A percentile compares a stretch with the other conserved stretches of the same genome.
Evolutionary conservation across 2,329 filamentous ascomycete species (phyloP).

Genomic region (Sporothrix euskadiensis): DNA sequence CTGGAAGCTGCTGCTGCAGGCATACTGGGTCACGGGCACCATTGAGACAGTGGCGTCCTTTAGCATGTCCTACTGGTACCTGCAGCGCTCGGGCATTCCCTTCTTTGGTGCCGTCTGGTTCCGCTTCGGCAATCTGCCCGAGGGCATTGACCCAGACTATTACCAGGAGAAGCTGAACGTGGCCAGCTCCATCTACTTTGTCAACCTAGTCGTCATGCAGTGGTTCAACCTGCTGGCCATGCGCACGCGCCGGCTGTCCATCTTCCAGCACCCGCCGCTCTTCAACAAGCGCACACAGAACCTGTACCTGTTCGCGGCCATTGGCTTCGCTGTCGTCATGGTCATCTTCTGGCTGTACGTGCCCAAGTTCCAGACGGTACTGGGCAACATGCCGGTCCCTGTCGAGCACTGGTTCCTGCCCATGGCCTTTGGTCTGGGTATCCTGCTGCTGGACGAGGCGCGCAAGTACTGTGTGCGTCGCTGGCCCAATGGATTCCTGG

Average conservation of each 20-base stretch:
- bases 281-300: conserved; percentile 68
- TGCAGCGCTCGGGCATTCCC: conserved; percentile 61
- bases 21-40: conserved; percentile 70
- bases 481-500: conserved; percentile 59
- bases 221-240: conserved; percentile 74
- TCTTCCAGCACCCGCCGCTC: conserved; percentile 71
- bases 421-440: conserved; percentile 66
- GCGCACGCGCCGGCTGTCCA: conserved; percentile 63
- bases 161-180: conserved; percentile 59
- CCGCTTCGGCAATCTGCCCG: conserved; percentile 59
- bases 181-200: conserved; percentile 74
- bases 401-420: conserved; percentile 77
- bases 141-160: conserved; percentile 53
- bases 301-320: conserved; percentile 67
- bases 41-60: conserved; percentile 62
- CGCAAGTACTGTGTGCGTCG: conserved; percentile 64
- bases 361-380: conserved; percentile 60
- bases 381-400: conserved; percentile 64
- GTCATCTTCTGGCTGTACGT: conserved; percentile 71
- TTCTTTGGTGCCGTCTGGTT: conserved; percentile 64
- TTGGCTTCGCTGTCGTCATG: conserved; percentile 67
- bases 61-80: conserved; percentile 67
- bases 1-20: conserved; percentile 69
- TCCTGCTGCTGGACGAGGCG: conserved; percentile 65
- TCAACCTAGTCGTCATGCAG: conserved; percentile 80